Conservation (phyloP, 164 flowering plant species). For the Umbilicus rupestris region DNA sequence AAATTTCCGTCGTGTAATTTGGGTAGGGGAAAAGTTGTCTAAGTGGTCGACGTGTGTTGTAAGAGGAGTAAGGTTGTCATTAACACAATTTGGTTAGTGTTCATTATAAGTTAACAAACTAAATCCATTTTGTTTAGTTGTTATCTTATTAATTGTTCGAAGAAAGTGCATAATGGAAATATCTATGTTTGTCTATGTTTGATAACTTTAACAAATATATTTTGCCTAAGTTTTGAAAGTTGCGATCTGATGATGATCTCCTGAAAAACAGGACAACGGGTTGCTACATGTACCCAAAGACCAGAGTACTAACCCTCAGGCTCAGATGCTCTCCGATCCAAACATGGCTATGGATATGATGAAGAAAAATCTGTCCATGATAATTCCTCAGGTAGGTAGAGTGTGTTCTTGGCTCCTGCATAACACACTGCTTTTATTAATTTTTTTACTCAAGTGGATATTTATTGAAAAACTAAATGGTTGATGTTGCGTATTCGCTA, state of each 20-base stretch:
- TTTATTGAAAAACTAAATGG: constrained; percentile 3
- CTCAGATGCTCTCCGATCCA: constrained; percentile 99
- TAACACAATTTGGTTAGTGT: no score
- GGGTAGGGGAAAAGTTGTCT: no score
- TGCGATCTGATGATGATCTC: neutral
- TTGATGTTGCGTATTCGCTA: constrained; percentile 20
- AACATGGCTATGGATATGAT: constrained; percentile 99
- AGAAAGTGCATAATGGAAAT: no score
- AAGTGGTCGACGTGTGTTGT: no score
- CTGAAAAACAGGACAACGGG: constrained; percentile 68
- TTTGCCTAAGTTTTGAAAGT: neutral
- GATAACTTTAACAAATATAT: no score
- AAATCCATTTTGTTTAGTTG: no score
- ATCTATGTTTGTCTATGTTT: no score
- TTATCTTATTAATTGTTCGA: no score
- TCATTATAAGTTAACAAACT: no score
- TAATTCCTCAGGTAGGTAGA: constrained; percentile 78
- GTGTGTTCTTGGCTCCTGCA: neutral
- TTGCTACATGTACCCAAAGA: constrained; percentile 80
- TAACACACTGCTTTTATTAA: no score
- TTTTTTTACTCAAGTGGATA: neutral
- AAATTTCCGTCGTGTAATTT: no score
- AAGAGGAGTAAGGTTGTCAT: no score
- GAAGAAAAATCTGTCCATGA: constrained; percentile 99
- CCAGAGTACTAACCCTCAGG: constrained; percentile 80